Percentiles rank a stretch among this genome's conserved stretches.
phyloP scores from a whole-genome alignment of 495 filamentous ascomycete genomes.

The Penicillium roqueforti region DNA sequence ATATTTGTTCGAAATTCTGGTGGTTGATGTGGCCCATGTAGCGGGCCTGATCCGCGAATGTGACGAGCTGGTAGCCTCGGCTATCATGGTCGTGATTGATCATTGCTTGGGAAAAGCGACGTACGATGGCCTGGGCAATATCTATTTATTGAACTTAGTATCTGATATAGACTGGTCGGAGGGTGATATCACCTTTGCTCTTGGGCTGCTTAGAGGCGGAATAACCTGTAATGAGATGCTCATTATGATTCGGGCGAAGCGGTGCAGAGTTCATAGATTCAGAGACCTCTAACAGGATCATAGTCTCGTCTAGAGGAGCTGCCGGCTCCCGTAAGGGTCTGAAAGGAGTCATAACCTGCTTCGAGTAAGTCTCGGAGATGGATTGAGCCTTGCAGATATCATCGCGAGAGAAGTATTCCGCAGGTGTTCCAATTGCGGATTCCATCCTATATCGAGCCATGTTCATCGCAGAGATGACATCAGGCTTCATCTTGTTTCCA shows the following conservation, averaged over 20 bases:
- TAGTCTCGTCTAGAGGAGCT: slow-evolving; percentile 37
- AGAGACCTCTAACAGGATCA: slow-evolving; percentile 45
- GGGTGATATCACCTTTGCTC: slow-evolving; percentile 33
- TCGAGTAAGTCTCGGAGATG: slow-evolving; percentile 38
- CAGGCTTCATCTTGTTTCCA: slow-evolving; percentile 30
- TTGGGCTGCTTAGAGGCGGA: slow-evolving; percentile 38
- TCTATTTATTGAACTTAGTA: slow-evolving; percentile 22
- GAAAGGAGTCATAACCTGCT: slow-evolving; percentile 42
- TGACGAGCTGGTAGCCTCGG: slow-evolving; percentile 40
- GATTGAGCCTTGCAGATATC: slow-evolving; percentile 41
- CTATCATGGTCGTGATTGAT: slow-evolving; percentile 38
- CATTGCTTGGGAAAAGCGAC: slow-evolving; percentile 44
- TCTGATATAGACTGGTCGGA: not conserved
- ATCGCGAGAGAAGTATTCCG: slow-evolving; percentile 34
- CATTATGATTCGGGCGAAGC: slow-evolving; percentile 36
- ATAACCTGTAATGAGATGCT: slow-evolving; percentile 41
- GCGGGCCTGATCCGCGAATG: slow-evolving; percentile 34
- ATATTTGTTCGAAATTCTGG: slow-evolving; percentile 4
- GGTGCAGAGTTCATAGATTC: slow-evolving; percentile 46
- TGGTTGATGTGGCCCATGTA: slow-evolving; percentile 22
- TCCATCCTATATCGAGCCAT: slow-evolving; percentile 42
- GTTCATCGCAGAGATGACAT: slow-evolving; percentile 39
- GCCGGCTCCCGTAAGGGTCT: not conserved
- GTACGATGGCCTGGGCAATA: slow-evolving; percentile 40
- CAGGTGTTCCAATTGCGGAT: slow-evolving; percentile 36